phyloP scores from a whole-genome alignment of 73 alveolate genomes.

The Durusdinium trenchii region DNA sequence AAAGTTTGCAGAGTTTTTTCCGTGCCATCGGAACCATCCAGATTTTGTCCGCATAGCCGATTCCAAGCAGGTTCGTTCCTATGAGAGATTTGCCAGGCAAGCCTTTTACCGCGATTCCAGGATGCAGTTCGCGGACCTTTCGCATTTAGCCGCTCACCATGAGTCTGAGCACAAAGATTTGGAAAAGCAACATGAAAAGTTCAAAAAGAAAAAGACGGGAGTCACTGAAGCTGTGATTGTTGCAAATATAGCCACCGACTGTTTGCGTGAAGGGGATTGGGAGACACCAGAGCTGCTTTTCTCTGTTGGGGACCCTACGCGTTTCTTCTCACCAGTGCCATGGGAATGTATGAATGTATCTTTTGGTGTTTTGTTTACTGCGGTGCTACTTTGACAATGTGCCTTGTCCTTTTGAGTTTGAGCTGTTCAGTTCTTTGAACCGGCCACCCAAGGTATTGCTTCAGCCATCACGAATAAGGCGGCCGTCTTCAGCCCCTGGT shows the following conservation, averaged over 20 bases:
- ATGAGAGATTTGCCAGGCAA: not conserved
- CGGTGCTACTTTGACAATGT: too few relatives aligned
- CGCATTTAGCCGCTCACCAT: not conserved
- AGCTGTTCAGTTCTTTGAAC: too few relatives aligned
- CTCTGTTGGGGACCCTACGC: too few relatives aligned
- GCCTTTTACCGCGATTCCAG: not conserved
- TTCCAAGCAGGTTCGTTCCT: not conserved
- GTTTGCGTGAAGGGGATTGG: not conserved
- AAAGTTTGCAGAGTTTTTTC: not conserved
- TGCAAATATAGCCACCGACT: not conserved
- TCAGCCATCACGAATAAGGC: not conserved
- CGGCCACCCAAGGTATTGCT: not conserved
- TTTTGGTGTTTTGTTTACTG: too few relatives aligned
- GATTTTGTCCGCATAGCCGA: not conserved
- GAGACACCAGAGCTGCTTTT: not conserved
- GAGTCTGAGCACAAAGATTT: not conserved
- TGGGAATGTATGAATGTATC: too few relatives aligned
- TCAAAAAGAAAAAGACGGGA: not conserved
- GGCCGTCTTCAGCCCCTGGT: not conserved
- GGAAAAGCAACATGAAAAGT: not conserved
- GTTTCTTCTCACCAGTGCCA: too few relatives aligned
- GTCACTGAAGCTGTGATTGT: not conserved
- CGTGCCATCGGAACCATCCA: not conserved
- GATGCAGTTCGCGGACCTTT: not conserved
- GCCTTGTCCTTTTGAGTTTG: too few relatives aligned